Evolutionary conservation across 441 rosid species (phyloP), one percentile per base, ranked within the genome.

Genomic region (Iberis amara): DNA sequence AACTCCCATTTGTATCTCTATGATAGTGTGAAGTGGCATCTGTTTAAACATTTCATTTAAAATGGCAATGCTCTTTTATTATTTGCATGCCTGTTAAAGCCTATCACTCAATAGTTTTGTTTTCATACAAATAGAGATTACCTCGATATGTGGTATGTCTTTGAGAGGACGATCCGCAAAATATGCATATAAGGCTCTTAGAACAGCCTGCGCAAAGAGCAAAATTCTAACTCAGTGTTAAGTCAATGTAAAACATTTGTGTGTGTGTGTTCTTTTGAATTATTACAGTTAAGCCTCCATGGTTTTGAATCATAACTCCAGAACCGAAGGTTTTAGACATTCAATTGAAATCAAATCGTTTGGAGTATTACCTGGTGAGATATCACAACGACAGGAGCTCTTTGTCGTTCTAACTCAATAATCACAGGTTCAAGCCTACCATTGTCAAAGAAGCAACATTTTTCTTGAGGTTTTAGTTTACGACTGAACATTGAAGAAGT

Each of bases 1-100:
- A 43, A 89, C 99, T 62, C 99, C 99, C 96, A 94, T 92, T 57
- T 92, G 97, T 76, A 89, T 92, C 82, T 92, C 97, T 66, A 92
- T 92, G 64, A 92, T 92, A 0, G 99, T 89, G 70, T 92, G 99
- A 38, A 89, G 96, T 5, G 99, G 99, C 73, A 81, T 74, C 99
- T 92, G 90, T 54, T 39, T 31, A 2, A 31, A 26, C 30, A 26
- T 3, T 26, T 26, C 57, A 66, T 44, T 44, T 26, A 59, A 40
- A 4, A 9, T 4, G 7, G 2, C 11, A 63, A 13, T 33, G 24
- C 9, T 11, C 43, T 58, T n/a, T n/a, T 38, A 9, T 7, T 31
- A 6, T 31, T 4, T 31, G 1, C 1, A 31, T 31, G 32, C 32
- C 7, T 28, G 7, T 28, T 1, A 28, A 18, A 18, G 21, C 21